phyloP scores from a whole-genome alignment of 768 basidiomycete species.

The Leccinellum albellum region DNA sequence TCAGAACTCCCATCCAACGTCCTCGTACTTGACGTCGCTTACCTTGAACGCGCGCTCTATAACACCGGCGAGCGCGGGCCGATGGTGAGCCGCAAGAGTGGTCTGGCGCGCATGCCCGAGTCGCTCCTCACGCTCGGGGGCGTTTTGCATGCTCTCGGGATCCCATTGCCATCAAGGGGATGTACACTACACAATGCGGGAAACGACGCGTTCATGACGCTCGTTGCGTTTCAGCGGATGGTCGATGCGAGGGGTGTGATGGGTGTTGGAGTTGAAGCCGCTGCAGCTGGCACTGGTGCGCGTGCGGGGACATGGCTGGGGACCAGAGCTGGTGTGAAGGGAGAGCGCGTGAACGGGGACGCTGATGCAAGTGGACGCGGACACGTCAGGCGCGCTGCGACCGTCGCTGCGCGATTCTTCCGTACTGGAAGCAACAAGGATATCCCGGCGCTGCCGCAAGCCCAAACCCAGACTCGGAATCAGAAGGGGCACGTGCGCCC shows the following conservation, averaged over 20 bases:
- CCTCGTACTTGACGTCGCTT: slow-evolving; percentile 60
- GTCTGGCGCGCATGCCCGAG: slow-evolving; percentile 46
- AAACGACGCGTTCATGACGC: slow-evolving; percentile 70
- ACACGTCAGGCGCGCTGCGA: slow-evolving; percentile 12
- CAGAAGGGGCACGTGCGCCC: not conserved
- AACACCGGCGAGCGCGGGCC: slow-evolving; percentile 49
- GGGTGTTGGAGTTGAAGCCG: not conserved
- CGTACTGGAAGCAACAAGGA: slow-evolving; percentile 7
- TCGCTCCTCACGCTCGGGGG: slow-evolving; percentile 61
- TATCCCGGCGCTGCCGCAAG: not conserved
- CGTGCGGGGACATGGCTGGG: not conserved
- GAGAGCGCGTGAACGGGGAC: not conserved
- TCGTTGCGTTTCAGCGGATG: slow-evolving; percentile 67
- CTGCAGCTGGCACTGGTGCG: not conserved
- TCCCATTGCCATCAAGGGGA: not conserved
- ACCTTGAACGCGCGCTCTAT: slow-evolving; percentile 63
- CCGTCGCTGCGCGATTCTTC: slow-evolving; percentile 17
- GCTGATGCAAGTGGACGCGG: not conserved
- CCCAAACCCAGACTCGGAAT: not conserved
- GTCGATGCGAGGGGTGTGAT: slow-evolving; percentile 46
- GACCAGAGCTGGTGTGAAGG: not conserved
- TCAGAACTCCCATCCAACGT: slow-evolving; percentile 75
- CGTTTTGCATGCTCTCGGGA: slow-evolving; percentile 56
- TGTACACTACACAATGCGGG: slow-evolving; percentile 69
- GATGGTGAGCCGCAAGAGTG: slow-evolving; percentile 61